A percentile compares a stretch with the other conserved stretches of the same genome.
Conservation (phyloP, 2,329 filamentous ascomycete genomes). For the Aquanectria penicillioides region DNA sequence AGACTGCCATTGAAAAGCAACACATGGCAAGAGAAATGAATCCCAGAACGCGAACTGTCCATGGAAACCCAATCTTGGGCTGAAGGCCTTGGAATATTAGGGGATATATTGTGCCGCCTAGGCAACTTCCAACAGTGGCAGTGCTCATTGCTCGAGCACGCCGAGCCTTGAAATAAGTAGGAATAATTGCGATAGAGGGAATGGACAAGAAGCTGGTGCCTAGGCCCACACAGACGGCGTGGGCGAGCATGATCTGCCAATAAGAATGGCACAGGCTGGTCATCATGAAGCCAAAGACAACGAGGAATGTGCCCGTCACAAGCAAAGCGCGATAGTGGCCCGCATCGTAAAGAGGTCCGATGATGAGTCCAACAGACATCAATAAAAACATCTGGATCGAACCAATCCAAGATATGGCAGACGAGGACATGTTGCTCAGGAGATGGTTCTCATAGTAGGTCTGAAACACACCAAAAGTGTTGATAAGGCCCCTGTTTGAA, state of each 20-base stretch:
- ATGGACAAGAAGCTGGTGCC: constrained; percentile 50
- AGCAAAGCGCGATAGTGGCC: constrained; percentile 54
- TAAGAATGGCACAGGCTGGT: constrained; percentile 55
- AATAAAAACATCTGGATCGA: constrained; percentile 54
- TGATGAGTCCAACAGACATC: constrained; percentile 51
- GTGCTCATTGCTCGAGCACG: constrained; percentile 50
- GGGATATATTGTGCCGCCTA: constrained; percentile 52
- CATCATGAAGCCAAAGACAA: constrained; percentile 56
- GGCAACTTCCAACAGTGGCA: constrained; percentile 52
- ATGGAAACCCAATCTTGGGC: constrained; percentile 41
- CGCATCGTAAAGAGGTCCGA: constrained; percentile 54
- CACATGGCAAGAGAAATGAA: constrained; percentile 42
- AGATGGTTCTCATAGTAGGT: constrained; percentile 53
- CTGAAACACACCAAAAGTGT: constrained; percentile 58
- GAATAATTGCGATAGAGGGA: constrained; percentile 49
- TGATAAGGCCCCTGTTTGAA: constrained; percentile 46
- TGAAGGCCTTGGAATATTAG: constrained; percentile 48
- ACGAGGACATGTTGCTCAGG: constrained; percentile 45
- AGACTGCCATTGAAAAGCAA: constrained; percentile 37
- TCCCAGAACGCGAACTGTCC: constrained; percentile 21
- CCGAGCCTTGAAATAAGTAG: constrained; percentile 50
- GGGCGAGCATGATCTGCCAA: constrained; percentile 54
- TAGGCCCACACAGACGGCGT: constrained; percentile 51
- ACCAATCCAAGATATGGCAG: constrained; percentile 57
- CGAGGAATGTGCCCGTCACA: constrained; percentile 46